These are phyloP conservation scores for Lycium barbarum DNA, from an alignment of 257 asterid genomes.

Conservation along the genomic window DNA sequence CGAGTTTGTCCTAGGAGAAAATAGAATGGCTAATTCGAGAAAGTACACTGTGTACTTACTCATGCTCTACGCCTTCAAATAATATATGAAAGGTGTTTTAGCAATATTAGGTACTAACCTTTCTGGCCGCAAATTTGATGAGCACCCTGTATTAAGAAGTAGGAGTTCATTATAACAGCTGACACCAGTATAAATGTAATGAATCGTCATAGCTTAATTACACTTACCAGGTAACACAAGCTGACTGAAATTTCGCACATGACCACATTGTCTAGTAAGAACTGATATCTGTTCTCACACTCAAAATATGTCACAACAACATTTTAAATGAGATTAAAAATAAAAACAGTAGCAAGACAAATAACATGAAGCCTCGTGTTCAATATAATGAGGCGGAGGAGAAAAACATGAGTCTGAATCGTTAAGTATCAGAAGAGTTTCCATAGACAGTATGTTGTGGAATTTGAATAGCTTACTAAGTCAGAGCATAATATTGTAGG, in stretches of 20 bases:
- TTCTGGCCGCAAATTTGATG: conserved; percentile 43
- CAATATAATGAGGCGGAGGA: not conserved
- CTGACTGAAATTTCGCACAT: conserved; percentile 54
- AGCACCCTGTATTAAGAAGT: conserved; percentile 53
- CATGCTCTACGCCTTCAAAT: conserved; percentile 23
- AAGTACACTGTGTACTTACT: not conserved
- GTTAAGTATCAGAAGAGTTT: not conserved
- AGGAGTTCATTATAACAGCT: conserved; percentile 10
- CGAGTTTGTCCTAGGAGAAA: not conserved
- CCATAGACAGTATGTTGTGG: not conserved
- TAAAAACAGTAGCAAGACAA: not conserved
- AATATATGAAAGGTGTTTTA: not conserved
- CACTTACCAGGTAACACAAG: conserved; percentile 60
- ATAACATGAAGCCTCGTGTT: not conserved
- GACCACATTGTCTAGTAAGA: conserved; percentile 43
- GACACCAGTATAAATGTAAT: not conserved
- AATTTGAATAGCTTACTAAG: conserved; percentile 9
- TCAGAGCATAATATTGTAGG: not conserved
- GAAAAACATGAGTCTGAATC: not conserved
- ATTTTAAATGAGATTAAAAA: conserved; percentile 20
- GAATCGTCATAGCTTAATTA: not conserved
- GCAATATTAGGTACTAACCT: conserved; percentile 56
- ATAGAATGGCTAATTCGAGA: not conserved
- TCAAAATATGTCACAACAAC: conserved; percentile 29
- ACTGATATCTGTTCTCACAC: conserved; percentile 52